Base-by-base conservation (phyloP, 139 green algal genomes). In the Chlamydomonas sphaeroides region DNA sequence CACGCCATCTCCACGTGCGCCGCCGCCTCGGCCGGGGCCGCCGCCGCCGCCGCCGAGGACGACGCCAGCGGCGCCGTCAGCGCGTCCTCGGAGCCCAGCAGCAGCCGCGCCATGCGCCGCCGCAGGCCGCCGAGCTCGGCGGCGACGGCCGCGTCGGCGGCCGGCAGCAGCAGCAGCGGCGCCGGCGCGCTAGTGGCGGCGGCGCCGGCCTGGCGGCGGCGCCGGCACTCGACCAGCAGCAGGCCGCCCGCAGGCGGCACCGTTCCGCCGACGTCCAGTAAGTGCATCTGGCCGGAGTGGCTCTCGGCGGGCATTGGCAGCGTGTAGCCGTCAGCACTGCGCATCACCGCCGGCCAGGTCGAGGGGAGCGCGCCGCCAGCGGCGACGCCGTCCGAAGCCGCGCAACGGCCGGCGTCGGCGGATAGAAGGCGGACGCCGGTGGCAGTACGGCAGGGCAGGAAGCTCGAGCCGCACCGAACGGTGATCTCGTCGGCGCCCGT, bases 101-200 rank as follows among this genome's bases (percentile, higher is more conserved):
- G 30, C 74, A 70, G 21, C 0, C 39, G 18, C 0, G 74, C 39
- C 75, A 82, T 82, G 41, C 28, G 23, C 11, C 1, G 7, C 5
- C 62, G 61, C 41, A 82, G 75, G 21, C 62, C 39, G 32, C 42
- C 38, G 42, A 82, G 59, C 75, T 82, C 75, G 42, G 33, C 21
- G 25, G 42, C 61, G 32, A 42, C 75, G 3, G 42, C 59, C 35
- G 61, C 42, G 6, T 73, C 28, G 7, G 10, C 10, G 32, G 49
- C 75, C 32, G 75, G 62, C 62, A 82, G 75, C n/a, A 82, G 38
- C 75, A 82, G 42, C 62, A 82, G 62, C 75, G 75, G 75, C 61
- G 65, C 75, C 7, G 62, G 62, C 42, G 75, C 62, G 42, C 62
- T 72, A 1, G 75, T 82, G 45, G 45, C 45, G 45, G 45, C 45